phyloP scores from a whole-genome alignment of 2,329 filamentous ascomycete genomes.

The Alternaria longipes region DNA sequence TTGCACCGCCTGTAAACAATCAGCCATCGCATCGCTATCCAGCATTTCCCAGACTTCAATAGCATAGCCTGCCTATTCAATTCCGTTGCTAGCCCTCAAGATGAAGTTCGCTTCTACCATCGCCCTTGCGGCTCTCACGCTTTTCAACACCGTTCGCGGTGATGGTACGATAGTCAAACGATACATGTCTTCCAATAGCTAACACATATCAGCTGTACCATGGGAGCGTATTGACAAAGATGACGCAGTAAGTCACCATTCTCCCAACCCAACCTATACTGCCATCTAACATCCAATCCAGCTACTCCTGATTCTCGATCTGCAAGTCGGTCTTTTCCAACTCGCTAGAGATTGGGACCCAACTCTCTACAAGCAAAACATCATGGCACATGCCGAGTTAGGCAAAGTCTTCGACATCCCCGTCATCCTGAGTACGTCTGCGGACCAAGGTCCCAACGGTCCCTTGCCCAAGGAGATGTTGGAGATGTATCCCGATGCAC shows the following conservation, averaged over 20 bases:
- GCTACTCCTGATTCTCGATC: constrained; percentile 67
- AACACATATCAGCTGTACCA: constrained; percentile 44
- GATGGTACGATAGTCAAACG: constrained; percentile 34
- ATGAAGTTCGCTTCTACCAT: constrained; percentile 46
- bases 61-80: not conserved
- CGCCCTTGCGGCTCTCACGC: constrained; percentile 38
- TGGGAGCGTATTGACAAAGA: constrained; percentile 56
- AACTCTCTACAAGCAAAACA: constrained; percentile 71
- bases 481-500: constrained; percentile 71
- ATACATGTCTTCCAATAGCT: constrained; percentile 13
- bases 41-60: constrained; percentile 11
- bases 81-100: constrained; percentile 17
- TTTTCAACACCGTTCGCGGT: constrained; percentile 42
- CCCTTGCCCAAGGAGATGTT: constrained; percentile 74
- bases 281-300: constrained; percentile 29
- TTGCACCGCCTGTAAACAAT: constrained; percentile 11
- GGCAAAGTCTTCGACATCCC: constrained; percentile 74
- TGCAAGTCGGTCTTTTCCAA: constrained; percentile 67
- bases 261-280: not conserved
- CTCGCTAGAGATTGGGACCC: constrained; percentile 73
- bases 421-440: constrained; percentile 75
- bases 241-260: constrained; percentile 42
- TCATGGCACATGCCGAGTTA: constrained; percentile 73
- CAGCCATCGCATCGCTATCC: constrained; percentile 25
- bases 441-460: constrained; percentile 75